A percentile compares a stretch with the other conserved stretches of the same genome.
phyloP scores from a whole-genome alignment of 345 rosid species.

The Populus tremula region DNA sequence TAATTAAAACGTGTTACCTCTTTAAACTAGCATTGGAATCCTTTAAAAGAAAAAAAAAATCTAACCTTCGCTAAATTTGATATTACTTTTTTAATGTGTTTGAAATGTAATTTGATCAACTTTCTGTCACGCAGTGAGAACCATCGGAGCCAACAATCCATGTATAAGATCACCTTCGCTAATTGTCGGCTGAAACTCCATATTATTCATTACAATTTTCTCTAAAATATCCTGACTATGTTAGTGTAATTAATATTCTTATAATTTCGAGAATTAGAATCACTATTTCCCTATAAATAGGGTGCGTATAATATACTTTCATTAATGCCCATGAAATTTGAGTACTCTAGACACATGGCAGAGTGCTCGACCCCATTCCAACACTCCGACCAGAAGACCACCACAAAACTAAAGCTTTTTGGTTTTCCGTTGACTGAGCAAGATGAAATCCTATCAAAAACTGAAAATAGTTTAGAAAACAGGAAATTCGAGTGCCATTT shows the following conservation, averaged over 20 bases:
- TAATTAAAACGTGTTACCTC: no score
- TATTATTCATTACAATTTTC: no score
- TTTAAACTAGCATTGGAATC: no score
- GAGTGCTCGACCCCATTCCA: slow-evolving; percentile 21
- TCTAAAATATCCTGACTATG: no score
- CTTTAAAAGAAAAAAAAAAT: no score
- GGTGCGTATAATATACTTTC: background rate
- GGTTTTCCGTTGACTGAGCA: slow-evolving; percentile 36
- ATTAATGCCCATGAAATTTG: background rate
- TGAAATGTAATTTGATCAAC: no score
- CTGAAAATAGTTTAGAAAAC: slow-evolving; percentile 15
- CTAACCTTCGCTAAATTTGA: no score
- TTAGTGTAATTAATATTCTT: background rate
- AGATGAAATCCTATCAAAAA: slow-evolving; percentile 6
- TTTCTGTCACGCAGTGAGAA: no score
- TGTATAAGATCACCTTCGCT: no score
- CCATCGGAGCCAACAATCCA: no score
- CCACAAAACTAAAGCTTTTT: slow-evolving; percentile 36
- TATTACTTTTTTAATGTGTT: no score
- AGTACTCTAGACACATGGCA: slow-evolving; percentile 7
- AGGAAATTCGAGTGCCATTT: slow-evolving; percentile 56
- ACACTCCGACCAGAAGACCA: slow-evolving; percentile 21
- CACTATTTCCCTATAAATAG: slow-evolving; percentile 16
- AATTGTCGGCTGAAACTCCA: no score
- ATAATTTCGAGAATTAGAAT: background rate